Evolutionary conservation across 2,329 filamentous ascomycete species (phyloP), one percentile per base, ranked within the genome.

Genomic region (Neopestalotiopsis clavispora): DNA sequence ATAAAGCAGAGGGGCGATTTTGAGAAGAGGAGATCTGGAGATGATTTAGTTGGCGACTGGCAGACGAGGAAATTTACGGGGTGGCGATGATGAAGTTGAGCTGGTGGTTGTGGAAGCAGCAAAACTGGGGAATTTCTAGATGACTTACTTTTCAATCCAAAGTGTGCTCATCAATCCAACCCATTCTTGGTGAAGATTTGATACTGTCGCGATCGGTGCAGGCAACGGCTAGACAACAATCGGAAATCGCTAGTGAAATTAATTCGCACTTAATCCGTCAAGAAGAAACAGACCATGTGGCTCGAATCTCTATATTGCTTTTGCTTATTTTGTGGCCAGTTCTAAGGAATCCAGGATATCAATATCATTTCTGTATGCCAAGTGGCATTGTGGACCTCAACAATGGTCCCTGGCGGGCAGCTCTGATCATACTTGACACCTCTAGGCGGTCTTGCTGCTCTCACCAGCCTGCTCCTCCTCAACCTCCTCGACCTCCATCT

Each of bases 401-500:
- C n/a, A n/a, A n/a, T n/a, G n/a, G n/a, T n/a, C n/a, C 34, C 34
- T 38, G 6, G 10, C 34, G 4, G 34, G 2, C 2, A 38, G 6
- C 34, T 38, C 34, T 38, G 6, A 6, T 38, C 34, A 38, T 38
- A 10, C 34, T 6, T 2, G 34, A 38, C 34, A 38, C 6, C 10
- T 56, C 13, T 6, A 17, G 6, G 49, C 49, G 14, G 23, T 13
- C 57, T 34, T 59, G 9, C 38, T 65, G 38, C 42, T 40, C 62
- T 32, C 62, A 20, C 23, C 34, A 28, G 20, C 49, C 17, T 13
- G 30, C 23, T 59, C 65, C 34, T 42, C 56, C 30, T 28, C 65
- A 42, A 23, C 40, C 40, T 71, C 71, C 14, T 67, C 68, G 38
- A 71, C 71, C 6, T 72, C 73, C 64, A 78, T 71, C 67, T 75